Evolutionary conservation across 768 basidiomycete genomes (phyloP).

Genomic region (Pleurotus giganteus): DNA sequence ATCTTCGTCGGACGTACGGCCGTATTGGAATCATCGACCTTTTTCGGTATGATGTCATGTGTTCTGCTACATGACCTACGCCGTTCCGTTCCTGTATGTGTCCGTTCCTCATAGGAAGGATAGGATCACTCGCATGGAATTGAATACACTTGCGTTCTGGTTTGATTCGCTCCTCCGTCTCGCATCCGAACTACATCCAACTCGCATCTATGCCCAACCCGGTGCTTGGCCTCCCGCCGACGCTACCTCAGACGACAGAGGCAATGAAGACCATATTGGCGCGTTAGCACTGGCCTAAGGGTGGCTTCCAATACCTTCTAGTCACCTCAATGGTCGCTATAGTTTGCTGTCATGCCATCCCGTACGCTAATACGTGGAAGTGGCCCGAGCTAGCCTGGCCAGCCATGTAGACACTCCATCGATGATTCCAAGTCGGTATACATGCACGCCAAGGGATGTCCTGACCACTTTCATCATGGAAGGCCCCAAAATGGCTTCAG

Average conservation of each 20-base stretch:
- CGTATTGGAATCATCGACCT: neutral
- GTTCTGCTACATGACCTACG: neutral
- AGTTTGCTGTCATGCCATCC: conserved; percentile 6
- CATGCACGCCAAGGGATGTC: neutral
- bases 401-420: neutral
- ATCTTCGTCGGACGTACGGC: neutral
- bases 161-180: neutral
- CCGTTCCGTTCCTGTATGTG: neutral
- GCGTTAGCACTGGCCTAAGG: neutral
- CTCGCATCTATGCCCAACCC: neutral
- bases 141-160: neutral
- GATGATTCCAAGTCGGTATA: neutral
- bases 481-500: no score
- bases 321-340: conserved; percentile 8
- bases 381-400: neutral
- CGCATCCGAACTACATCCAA: neutral
- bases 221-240: conserved; percentile 2
- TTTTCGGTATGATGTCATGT: conserved; percentile 3
- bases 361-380: conserved; percentile 2
- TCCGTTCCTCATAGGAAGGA: neutral
- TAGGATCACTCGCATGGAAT: conserved; percentile 4
- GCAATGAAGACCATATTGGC: conserved; percentile 6
- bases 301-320: conserved; percentile 4
- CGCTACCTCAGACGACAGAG: conserved; percentile 1
- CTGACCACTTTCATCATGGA: neutral